A percentile compares a stretch with the other conserved stretches of the same genome.
These are phyloP conservation scores for Thelonectria rubi DNA, from an alignment of 2,329 filamentous ascomycete species.

Conservation along the genomic window DNA sequence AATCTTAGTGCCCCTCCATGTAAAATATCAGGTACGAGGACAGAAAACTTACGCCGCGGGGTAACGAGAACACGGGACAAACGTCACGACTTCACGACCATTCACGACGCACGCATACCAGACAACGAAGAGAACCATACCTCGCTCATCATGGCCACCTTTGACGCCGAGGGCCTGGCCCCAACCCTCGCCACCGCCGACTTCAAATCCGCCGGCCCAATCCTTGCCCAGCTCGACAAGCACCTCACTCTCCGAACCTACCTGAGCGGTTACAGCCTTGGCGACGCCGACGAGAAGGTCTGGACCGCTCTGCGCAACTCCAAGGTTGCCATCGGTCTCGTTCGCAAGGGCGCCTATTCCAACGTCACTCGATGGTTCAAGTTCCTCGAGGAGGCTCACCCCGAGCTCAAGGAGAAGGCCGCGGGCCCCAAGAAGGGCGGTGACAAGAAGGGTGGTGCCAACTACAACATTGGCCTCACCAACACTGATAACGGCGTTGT, in stretches of 20 bases:
- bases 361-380: conserved; percentile 89
- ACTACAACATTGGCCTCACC: conserved; percentile 87
- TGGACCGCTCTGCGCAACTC: conserved; percentile 87
- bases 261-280: conserved; percentile 81
- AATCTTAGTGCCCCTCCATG: conserved; percentile 15
- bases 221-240: conserved; percentile 81
- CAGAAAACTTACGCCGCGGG: conserved; percentile 14
- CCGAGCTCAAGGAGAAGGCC: conserved; percentile 76
- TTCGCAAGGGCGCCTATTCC: conserved; percentile 79
- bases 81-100: neutral
- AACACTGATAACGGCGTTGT: conserved; percentile 90
- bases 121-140: neutral
- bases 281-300: conserved; percentile 80
- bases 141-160: conserved; percentile 35
- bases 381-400: conserved; percentile 83
- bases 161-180: conserved; percentile 40
- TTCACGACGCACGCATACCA: conserved; percentile 1
- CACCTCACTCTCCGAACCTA: conserved; percentile 89
- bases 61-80: conserved; percentile 7
- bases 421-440: conserved; percentile 67
- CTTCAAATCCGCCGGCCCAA: conserved; percentile 83
- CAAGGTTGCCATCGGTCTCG: conserved; percentile 81
- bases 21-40: conserved; percentile 9
- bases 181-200: conserved; percentile 52
- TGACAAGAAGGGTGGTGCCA: conserved; percentile 79